Evolutionary conservation across 306 rosid genomes (phyloP), one percentile per base, ranked within the genome.

Genomic region (Dryas alaskensis): DNA sequence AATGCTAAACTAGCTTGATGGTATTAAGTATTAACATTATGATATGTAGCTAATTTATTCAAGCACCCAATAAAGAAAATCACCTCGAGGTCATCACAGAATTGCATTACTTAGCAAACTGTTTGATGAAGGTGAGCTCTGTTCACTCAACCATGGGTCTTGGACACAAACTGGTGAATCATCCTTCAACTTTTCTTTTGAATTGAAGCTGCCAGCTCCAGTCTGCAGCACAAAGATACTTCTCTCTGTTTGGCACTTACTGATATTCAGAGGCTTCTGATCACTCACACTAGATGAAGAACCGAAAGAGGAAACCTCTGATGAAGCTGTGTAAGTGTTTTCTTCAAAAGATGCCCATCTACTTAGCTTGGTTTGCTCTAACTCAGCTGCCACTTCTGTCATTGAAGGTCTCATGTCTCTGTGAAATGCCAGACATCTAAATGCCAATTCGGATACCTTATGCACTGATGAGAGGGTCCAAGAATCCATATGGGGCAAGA

Each of bases 391-490:
- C 69, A 92, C 99, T 79, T 94, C 99, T 64, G 71, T 83, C 97
- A 94, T 94, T 1, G 92, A 85, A 68, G 99, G 99, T 67, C 99
- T 88, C 92, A 87, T 86, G 71, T 94, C 99, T 58, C 96, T 83
- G 63, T 94, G 88, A 81, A 86, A 94, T 40, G 99, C 96, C 43
- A 94, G 85, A 79, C 99, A 94, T 62, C 97, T 80, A 37, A 94
- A 94, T 76, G 97, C 98, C 55, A 94, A 39, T 86, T 94, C 99
- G 8, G 89, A 93, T n/a, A 87, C 87, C 73, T 88, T 94, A 70
- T 81, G 92, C 59, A 88, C 72, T 2, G 96, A 83, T 0, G 80
- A 76, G 72, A 81, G 74, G 0, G 86, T 82, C 89, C 86, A 84
- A 43, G 70, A 68, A 61, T 92, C 97, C 66, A 2, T 55, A 10